Base-by-base conservation (phyloP, 129 eudicot genomes). In the Rutidosis leptorrhynchoides region DNA sequence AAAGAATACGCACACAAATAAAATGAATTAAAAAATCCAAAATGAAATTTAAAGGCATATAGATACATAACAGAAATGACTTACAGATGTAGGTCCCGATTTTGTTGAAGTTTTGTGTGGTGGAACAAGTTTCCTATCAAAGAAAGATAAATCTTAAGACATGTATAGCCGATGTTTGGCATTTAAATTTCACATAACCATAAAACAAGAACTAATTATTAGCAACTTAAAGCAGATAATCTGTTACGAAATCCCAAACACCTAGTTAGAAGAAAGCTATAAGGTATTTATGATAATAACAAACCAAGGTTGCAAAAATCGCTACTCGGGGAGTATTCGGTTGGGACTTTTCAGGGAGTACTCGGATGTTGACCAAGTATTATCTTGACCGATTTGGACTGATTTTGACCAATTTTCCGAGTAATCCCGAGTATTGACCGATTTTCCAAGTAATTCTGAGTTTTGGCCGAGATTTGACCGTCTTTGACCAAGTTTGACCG, bases 61-160 rank as follows among this genome's bases (percentile, higher is more conserved):
- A 17, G 59, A 71, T 48, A 29, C 35, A 58, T 23, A 24, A 60
- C 0, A 24, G 45, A 42, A 68, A 74, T 22, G 68, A 78, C 82
- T 79, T 79, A 85, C 87, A 70, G 52, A 74, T 66, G 71, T 83
- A 58, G 65, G 71, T 77, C 72, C 76, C 68, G 60, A 60, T 6
- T 35, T 77, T 24, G 62, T 57, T 21, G 77, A 35, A 75, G 70
- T 58, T 27, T 40, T 78, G 29, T 65, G 45, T 32, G 56, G 71
- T 67, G 64, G 37, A 85, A 62, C 68, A 65, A 43, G 70, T 63
- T 73, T 61, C 79, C 81, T 82, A 59, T 24, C 0, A 43, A 68
- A 52, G 33, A 59, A 49, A 64, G 9, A 40, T 51, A 40, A 51
- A 53, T 28, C 22, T 51, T 30, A 60, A 17, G 51, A 37, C 55